Base-by-base conservation (phyloP, 129 eudicot genomes). In the Centaurea solstitialis region DNA sequence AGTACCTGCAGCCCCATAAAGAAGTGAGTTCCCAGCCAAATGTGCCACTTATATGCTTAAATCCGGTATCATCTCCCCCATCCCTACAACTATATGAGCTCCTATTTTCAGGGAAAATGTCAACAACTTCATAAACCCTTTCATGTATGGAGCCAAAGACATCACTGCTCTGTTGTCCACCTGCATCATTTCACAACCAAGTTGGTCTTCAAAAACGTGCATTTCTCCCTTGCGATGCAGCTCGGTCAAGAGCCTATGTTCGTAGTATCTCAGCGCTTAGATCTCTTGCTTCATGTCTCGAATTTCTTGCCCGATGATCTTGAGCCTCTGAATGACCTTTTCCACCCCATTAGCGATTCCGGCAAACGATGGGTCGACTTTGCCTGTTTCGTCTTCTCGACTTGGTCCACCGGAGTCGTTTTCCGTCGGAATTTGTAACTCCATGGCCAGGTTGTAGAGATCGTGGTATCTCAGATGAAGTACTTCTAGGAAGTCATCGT, bases 321-420 rank as follows among this genome's bases (percentile, higher is more conserved):
- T 90, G 11, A 94, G 93, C 53, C 97, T 89, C 65, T 92, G 91
- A 75, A 94, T 81, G 22, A 94, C 94, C 59, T 82, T 89, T 78
- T 94, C 97, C 12, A 94, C 99, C 38, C 99, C 99, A 84, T 88
- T 92, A 66, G 99, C 99, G 79, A 94, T 92, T 47, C 99, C 99
- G 26, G 86, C 80, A 78, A 92, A 86, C 17, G 97, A 78, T 0
- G 99, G 99, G 57, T 94, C 99, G 21, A 92, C 80, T 70, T 84
- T 86, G 10, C 86, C 70, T 10, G 77, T 41, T 57, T 82, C 83
- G 81, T 83, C 89, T 78, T 85, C 91, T 61, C 78, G 81, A 77
- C 75, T 64, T 40, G 70, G 61, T 70, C 45, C 87, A 71, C 84
- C 87, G 6, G 84, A 78, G 70, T 86, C 72, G 82, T 81, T 82